Evolutionary conservation across 306 rosid genomes (phyloP).

Genomic region (Sicyos baderoa): DNA sequence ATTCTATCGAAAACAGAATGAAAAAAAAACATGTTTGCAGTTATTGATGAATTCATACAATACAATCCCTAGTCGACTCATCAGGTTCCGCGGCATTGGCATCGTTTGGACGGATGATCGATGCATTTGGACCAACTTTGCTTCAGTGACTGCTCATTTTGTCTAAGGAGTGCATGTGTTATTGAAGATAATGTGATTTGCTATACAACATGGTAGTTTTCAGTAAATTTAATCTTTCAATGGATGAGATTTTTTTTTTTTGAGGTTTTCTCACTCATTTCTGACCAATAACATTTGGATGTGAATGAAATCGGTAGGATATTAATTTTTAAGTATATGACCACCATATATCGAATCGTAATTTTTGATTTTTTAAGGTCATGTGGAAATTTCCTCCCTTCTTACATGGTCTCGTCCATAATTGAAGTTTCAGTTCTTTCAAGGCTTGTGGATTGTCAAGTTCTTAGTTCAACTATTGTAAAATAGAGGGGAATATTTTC

Average conservation of each 20-base stretch:
- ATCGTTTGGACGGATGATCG: background rate
- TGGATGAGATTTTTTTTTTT: background rate
- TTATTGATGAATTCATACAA: background rate
- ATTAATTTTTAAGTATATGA: no score
- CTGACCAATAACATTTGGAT: no score
- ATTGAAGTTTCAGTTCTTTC: no score
- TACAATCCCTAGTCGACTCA: background rate
- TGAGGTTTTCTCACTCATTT: no score
- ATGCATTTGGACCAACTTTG: background rate
- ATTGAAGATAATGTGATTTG: background rate
- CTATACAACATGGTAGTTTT: background rate
- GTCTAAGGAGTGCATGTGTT: background rate
- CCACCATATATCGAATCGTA: no score
- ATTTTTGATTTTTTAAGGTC: no score
- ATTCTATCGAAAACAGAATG: background rate
- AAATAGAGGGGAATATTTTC: no score
- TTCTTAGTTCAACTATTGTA: no score
- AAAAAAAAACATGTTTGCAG: background rate
- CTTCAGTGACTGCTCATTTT: background rate
- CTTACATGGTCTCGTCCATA: no score
- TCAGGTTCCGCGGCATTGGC: background rate
- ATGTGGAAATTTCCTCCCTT: no score
- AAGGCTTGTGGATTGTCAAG: no score
- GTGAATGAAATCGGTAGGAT: no score
- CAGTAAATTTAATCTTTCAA: background rate